Conservation (phyloP, 2,329 filamentous ascomycete genomes). For the Exophiala dermatitidis region DNA sequence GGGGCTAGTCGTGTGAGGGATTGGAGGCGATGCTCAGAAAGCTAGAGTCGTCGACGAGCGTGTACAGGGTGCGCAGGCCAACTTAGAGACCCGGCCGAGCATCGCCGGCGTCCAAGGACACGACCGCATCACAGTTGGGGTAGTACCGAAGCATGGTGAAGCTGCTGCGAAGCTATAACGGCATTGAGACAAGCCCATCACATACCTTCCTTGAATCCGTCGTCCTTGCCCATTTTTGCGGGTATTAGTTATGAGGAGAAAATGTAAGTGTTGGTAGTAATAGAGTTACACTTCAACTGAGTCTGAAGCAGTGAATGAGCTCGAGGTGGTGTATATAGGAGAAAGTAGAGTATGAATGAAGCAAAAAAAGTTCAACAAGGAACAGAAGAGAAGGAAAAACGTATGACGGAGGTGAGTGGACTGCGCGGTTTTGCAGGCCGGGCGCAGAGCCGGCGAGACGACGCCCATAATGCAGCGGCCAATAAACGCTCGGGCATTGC, state of each 20-base stretch:
- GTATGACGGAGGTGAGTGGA: conserved; percentile 17
- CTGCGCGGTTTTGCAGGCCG: not conserved
- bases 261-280: conserved; percentile 6
- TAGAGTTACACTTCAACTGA: conserved; percentile 3
- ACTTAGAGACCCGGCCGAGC: not conserved
- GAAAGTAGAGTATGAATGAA: conserved; percentile 11
- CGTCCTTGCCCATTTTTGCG: conserved; percentile 27
- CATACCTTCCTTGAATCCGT: conserved; percentile 25
- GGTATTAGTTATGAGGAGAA: not conserved
- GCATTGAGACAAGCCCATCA: conserved; percentile 1
- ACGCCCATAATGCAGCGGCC: not conserved
- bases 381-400: conserved; percentile 13
- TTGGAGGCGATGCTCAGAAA: not conserved
- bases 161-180: conserved; percentile 22
- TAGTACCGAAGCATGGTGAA: conserved; percentile 9
- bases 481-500: not conserved
- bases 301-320: conserved; percentile 9
- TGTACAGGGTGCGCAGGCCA: not conserved
- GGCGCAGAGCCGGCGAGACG: not conserved
- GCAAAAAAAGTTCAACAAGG: conserved; percentile 17
- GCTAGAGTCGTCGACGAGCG: not conserved
- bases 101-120: not conserved
- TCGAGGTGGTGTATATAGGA: conserved; percentile 11
- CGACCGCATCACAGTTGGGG: not conserved
- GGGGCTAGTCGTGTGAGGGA: not conserved